Percentiles rank a stretch among this genome's conserved stretches.
These are phyloP conservation scores for Trichoderma lentiforme DNA, from an alignment of 2,329 filamentous ascomycete genomes.

Conservation along the genomic window DNA sequence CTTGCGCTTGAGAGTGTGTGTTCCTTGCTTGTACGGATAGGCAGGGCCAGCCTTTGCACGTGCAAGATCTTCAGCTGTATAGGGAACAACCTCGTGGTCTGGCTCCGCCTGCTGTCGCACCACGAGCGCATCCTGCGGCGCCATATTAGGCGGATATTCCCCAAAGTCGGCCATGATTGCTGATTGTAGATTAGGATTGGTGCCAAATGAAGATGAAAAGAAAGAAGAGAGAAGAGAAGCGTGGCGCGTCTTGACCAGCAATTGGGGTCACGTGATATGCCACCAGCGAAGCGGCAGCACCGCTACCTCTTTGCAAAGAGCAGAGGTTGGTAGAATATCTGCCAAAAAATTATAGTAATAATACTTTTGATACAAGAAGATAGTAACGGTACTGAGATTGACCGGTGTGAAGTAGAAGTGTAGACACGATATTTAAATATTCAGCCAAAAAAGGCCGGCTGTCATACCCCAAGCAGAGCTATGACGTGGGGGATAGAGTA, in stretches of 20 bases:
- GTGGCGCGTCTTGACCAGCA: constrained; percentile 12
- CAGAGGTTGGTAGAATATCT: not conserved
- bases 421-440: not conserved
- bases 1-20: constrained; percentile 65
- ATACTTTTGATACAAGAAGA: not conserved
- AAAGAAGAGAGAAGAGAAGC: not conserved
- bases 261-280: not conserved
- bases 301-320: not conserved
- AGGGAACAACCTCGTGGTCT: constrained; percentile 60
- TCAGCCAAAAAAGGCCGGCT: not conserved
- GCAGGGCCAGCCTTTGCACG: constrained; percentile 64
- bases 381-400: not conserved
- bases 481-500: not conserved
- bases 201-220: not conserved
- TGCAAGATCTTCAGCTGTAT: constrained; percentile 70
- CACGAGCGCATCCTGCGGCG: constrained; percentile 60
- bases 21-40: constrained; percentile 70
- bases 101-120: constrained; percentile 52
- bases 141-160: constrained; percentile 65
- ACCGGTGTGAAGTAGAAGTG: not conserved
- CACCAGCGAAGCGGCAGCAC: not conserved
- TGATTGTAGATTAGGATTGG: not conserved
- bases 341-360: not conserved
- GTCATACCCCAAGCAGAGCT: not conserved
- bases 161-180: constrained; percentile 57